These are phyloP conservation scores for Scheffersomyces spartinae DNA, from an alignment of 805 yeast genomes.

Conservation along the genomic window DNA sequence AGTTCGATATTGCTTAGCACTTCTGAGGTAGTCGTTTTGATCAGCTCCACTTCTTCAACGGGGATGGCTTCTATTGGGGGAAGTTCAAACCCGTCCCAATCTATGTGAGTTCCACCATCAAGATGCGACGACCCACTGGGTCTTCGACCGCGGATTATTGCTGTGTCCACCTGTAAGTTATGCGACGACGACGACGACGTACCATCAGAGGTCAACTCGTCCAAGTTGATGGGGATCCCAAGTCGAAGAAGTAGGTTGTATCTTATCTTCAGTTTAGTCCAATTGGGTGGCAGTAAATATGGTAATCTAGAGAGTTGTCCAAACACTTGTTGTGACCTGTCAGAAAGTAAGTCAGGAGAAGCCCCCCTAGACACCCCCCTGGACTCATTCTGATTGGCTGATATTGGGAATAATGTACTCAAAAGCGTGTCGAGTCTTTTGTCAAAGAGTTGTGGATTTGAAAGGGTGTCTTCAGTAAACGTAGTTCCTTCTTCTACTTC, in stretches of 20 bases:
- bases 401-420: constrained; percentile 5
- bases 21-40: constrained; percentile 10
- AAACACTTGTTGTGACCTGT: constrained; percentile 30
- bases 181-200: too few species aligned
- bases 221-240: constrained; percentile 66
- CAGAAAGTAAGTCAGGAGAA: constrained; percentile 10
- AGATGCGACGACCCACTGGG: neutral
- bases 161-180: too few species aligned
- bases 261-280: constrained; percentile 59
- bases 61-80: constrained; percentile 9
- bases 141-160: too few species aligned
- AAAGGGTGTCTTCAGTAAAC: neutral
- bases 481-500: constrained; percentile 1
- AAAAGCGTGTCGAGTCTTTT: constrained; percentile 4
- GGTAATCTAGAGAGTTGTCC: constrained; percentile 36
- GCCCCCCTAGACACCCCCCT: neutral
- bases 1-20: constrained; percentile 2
- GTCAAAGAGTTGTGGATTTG: constrained; percentile 1
- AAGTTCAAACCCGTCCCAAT: constrained; percentile 25
- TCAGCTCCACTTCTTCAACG: constrained; percentile 13
- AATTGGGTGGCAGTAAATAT: constrained; percentile 46
- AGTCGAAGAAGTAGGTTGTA: constrained; percentile 50
- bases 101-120: constrained; percentile 8
- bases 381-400: neutral
- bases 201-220: constrained; percentile 22